Percentiles rank a stretch among this genome's conserved stretches.
These are phyloP conservation scores for Trichosporon ovoides DNA, from an alignment of 1,284 basidiomycete species.

Conservation along the genomic window DNA sequence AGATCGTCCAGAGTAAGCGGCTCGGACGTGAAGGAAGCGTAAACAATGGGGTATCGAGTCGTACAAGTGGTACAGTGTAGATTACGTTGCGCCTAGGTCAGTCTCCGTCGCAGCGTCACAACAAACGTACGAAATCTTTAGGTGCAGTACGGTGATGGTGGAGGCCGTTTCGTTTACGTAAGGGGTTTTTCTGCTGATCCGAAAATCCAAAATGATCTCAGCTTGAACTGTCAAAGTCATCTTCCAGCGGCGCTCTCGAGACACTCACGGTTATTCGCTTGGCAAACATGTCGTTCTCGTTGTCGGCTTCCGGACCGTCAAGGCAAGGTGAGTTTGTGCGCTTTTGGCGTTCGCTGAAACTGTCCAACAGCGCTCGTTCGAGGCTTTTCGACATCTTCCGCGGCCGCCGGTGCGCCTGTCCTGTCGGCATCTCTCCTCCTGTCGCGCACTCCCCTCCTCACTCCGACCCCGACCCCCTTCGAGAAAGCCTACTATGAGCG, in stretches of 20 bases:
- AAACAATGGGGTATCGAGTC: neutral
- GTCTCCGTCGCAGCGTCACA: neutral
- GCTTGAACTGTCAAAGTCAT: neutral
- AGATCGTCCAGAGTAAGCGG: too few relatives aligned
- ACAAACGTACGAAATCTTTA: slow-evolving; percentile 3
- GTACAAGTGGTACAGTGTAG: neutral
- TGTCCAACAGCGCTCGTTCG: slow-evolving; percentile 14
- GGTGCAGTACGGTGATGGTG: too few relatives aligned
- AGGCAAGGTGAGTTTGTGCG: slow-evolving; percentile 13
- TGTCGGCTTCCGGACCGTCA: slow-evolving; percentile 16
- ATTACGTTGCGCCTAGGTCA: too few relatives aligned
- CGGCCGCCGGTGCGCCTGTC: slow-evolving; percentile 12
- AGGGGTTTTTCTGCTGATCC: neutral
- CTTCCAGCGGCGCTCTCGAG: slow-evolving; percentile 2
- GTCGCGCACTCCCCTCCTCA: slow-evolving; percentile 77
- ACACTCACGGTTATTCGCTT: neutral
- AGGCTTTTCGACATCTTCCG: slow-evolving; percentile 21
- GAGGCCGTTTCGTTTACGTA: too few relatives aligned
- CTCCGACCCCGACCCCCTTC: slow-evolving; percentile 67
- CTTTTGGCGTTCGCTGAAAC: neutral
- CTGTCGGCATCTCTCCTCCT: slow-evolving; percentile 59
- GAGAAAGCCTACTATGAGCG: slow-evolving; percentile 83
- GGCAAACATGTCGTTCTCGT: slow-evolving; percentile 14
- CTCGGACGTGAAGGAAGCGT: too few relatives aligned
- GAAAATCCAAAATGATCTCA: slow-evolving; percentile 3